Percentiles rank a stretch among this genome's conserved stretches.
phyloP scores from a whole-genome alignment of 148 eudicot species.

The Selenicereus undatus region DNA sequence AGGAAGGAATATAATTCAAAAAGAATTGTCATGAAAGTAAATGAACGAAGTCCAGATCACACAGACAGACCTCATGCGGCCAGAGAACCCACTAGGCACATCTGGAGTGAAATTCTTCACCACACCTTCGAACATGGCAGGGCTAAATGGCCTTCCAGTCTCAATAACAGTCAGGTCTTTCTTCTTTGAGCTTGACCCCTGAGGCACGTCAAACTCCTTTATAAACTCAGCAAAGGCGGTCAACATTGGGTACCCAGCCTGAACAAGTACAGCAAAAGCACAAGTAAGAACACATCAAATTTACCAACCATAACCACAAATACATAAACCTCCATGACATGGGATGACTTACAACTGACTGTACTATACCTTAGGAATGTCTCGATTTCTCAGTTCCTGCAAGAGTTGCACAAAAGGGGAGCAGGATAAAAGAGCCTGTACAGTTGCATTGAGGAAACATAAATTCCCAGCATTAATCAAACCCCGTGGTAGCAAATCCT shows the following conservation, averaged over 20 bases:
- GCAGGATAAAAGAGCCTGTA: conserved; percentile 89
- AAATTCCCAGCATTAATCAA: conserved; percentile 86
- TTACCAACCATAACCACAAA: neutral
- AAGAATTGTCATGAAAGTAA: neutral
- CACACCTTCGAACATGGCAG: conserved; percentile 77
- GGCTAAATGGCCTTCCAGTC: conserved; percentile 75
- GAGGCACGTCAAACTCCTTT: conserved; percentile 57
- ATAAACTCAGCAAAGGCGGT: conserved; percentile 68
- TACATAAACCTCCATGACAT: neutral
- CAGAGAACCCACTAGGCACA: conserved; percentile 62
- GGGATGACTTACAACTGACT: neutral
- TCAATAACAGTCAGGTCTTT: conserved; percentile 50
- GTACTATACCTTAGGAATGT: conserved; percentile 60
- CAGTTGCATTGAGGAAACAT: conserved; percentile 88
- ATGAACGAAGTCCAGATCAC: neutral
- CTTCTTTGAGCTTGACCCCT: conserved; percentile 44
- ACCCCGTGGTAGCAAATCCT: conserved; percentile 72
- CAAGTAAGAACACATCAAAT: neutral
- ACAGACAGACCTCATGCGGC: conserved; percentile 66
- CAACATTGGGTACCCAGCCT: conserved; percentile 80
- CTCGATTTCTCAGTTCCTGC: conserved; percentile 59
- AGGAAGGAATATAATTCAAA: neutral
- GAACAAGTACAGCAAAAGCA: conserved; percentile 3
- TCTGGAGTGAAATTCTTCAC: conserved; percentile 85
- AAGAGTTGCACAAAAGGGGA: conserved; percentile 85